Percentiles rank a stretch among this genome's conserved stretches.
Conservation (phyloP, 2,329 filamentous ascomycete species). For the Aspergillus ochraceus region DNA sequence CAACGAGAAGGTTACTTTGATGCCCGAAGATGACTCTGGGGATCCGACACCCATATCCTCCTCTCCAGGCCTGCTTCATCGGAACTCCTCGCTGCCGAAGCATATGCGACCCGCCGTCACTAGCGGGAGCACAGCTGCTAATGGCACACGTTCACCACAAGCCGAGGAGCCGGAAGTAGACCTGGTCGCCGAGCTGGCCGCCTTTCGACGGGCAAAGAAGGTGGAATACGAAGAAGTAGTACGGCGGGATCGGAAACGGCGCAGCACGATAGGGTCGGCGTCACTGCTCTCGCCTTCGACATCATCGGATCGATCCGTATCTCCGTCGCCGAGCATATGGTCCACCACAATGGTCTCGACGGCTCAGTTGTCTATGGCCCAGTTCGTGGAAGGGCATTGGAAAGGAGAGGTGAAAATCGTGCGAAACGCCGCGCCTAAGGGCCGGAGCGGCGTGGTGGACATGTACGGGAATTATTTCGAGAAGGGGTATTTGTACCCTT, state of each 20-base stretch:
- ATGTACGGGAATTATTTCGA: conserved; percentile 57
- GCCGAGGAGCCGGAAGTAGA: conserved; percentile 40
- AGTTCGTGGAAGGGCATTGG: conserved; percentile 60
- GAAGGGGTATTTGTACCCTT: conserved; percentile 54
- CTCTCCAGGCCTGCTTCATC: conserved; percentile 11
- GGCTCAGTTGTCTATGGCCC: conserved; percentile 28
- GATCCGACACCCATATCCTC: conserved; percentile 10
- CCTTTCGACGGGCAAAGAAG: conserved; percentile 56
- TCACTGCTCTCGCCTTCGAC: conserved; percentile 15
- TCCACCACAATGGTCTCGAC: conserved; percentile 12
- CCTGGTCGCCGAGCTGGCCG: conserved; percentile 54
- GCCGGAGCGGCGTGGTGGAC: conserved; percentile 48
- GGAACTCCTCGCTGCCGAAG: conserved; percentile 2
- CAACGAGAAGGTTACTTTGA: conserved; percentile 47
- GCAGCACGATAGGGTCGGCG: conserved; percentile 24
- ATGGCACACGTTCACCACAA: neutral
- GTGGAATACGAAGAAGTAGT: conserved; percentile 46
- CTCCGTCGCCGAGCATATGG: conserved; percentile 15
- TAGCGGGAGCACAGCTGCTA: neutral
- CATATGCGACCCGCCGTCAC: conserved; percentile 2
- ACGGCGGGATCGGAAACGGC: conserved; percentile 25
- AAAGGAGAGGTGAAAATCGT: conserved; percentile 59
- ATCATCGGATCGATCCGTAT: conserved; percentile 10
- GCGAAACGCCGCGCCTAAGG: conserved; percentile 42
- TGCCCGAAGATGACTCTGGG: conserved; percentile 31